phyloP scores from a whole-genome alignment of 257 asterid species.

The Thymus quinquecostatus region DNA sequence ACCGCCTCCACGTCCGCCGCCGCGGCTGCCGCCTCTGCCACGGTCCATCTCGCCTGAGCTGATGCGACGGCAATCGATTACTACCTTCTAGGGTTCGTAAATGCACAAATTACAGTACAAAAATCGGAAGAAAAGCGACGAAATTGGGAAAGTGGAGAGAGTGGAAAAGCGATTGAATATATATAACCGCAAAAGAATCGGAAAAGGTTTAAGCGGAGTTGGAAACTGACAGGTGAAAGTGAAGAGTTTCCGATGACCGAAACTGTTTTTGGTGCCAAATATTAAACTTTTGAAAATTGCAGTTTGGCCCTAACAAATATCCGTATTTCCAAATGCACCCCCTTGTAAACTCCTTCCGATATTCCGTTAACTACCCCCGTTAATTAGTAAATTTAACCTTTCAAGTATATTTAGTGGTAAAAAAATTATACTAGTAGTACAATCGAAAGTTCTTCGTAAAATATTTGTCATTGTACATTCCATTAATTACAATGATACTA shows the following conservation, averaged over 20 bases:
- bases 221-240: neutral
- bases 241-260: neutral
- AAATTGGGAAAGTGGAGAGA: constrained; percentile 6
- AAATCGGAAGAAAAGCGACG: neutral
- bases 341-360: neutral
- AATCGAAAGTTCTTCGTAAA: too few species aligned
- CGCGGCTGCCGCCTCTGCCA: constrained; percentile 32
- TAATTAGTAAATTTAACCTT: neutral
- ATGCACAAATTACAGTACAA: neutral
- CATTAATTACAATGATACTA: too few species aligned
- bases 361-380: neutral
- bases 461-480: too few species aligned
- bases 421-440: too few species aligned
- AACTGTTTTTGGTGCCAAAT: constrained; percentile 24
- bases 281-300: neutral
- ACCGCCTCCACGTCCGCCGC: constrained; percentile 30
- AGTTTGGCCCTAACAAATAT: neutral
- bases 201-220: neutral
- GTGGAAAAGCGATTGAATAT: neutral
- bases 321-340: neutral
- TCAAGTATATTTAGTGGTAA: too few species aligned
- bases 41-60: constrained; percentile 27
- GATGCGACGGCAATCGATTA: neutral
- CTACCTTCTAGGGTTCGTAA: constrained; percentile 14
- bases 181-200: constrained; percentile 5